phyloP scores from a whole-genome alignment of 345 rosid genomes.

The Salix arbutifolia region DNA sequence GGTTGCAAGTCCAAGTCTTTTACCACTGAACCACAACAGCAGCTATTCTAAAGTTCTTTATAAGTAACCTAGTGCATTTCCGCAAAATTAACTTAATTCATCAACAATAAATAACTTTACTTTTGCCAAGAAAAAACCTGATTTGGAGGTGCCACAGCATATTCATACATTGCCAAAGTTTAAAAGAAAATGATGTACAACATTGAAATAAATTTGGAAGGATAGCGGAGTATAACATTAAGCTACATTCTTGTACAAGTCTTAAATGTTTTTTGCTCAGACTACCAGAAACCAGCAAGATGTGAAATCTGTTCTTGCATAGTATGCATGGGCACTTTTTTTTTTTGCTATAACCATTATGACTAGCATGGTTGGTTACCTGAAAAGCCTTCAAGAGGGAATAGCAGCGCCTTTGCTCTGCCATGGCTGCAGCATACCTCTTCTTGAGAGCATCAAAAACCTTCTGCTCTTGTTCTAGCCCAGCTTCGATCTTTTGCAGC shows the following conservation, averaged over 20 bases:
- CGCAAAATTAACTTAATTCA: neutral
- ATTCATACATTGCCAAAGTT: neutral
- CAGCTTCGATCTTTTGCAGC: conserved; percentile 57
- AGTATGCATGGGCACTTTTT: too few relatives aligned
- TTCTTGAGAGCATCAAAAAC: conserved; percentile 51
- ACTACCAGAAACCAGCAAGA: neutral
- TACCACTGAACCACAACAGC: neutral
- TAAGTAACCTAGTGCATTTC: neutral
- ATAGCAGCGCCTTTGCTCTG: conserved; percentile 54
- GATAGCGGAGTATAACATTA: neutral
- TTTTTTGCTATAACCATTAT: neutral
- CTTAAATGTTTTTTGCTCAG: neutral
- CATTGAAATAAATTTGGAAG: neutral
- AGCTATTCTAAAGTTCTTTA: neutral
- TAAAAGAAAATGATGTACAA: neutral
- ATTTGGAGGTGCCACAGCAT: neutral
- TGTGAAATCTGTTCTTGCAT: too few relatives aligned
- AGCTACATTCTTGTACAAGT: neutral
- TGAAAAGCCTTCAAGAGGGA: conserved; percentile 56
- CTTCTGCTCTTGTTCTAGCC: conserved; percentile 61
- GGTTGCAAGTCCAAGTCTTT: neutral
- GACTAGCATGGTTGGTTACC: conserved; percentile 36
- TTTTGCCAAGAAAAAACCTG: neutral
- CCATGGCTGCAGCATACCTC: conserved; percentile 53
- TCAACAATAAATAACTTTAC: neutral